Conservation (phyloP, 208 protist genomes). For the Leishmania aethiopica region DNA sequence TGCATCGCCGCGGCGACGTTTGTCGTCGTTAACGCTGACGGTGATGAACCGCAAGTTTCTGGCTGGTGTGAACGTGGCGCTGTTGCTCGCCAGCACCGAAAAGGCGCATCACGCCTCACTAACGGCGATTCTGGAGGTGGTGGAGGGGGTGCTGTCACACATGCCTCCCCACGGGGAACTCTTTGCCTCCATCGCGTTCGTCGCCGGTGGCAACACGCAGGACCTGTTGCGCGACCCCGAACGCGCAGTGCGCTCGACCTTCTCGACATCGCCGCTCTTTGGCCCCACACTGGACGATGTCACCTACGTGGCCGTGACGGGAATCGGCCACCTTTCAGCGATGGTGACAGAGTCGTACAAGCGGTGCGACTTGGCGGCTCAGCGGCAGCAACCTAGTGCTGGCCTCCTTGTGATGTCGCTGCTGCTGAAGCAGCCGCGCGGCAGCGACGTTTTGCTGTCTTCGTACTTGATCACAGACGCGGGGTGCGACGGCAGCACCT, state of each 20-base stretch:
- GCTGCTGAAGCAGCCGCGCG: constrained; percentile 53
- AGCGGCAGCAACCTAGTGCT: constrained; percentile 7
- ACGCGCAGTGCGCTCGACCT: constrained; percentile 32
- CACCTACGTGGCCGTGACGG: constrained; percentile 42
- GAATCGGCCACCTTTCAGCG: constrained; percentile 16
- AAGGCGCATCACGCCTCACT: constrained; percentile 33
- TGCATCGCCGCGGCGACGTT: constrained; percentile 1
- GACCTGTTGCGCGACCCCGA: constrained; percentile 41
- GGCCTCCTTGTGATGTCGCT: constrained; percentile 59
- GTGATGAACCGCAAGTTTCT: constrained; percentile 58
- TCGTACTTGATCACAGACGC: constrained; percentile 63
- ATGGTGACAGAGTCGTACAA: constrained; percentile 28
- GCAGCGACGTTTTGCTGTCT: constrained; percentile 60
- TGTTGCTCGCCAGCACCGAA: constrained; percentile 53
- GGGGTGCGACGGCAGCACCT: constrained; percentile 25
- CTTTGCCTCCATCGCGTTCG: constrained; percentile 43
- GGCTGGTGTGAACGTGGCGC: constrained; percentile 57
- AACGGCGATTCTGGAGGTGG: constrained; percentile 40
- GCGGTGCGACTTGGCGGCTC: constrained; percentile 9
- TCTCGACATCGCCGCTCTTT: constrained; percentile 39
- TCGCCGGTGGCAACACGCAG: constrained; percentile 45
- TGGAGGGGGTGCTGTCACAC: constrained; percentile 42
- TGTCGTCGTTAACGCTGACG: constrained; percentile 50
- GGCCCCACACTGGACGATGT: constrained; percentile 55
- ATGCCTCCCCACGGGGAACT: constrained; percentile 41